Evolutionary conservation across 2,329 filamentous ascomycete genomes (phyloP), one percentile per base, ranked within the genome.

Genomic region (Periconia sp.): DNA sequence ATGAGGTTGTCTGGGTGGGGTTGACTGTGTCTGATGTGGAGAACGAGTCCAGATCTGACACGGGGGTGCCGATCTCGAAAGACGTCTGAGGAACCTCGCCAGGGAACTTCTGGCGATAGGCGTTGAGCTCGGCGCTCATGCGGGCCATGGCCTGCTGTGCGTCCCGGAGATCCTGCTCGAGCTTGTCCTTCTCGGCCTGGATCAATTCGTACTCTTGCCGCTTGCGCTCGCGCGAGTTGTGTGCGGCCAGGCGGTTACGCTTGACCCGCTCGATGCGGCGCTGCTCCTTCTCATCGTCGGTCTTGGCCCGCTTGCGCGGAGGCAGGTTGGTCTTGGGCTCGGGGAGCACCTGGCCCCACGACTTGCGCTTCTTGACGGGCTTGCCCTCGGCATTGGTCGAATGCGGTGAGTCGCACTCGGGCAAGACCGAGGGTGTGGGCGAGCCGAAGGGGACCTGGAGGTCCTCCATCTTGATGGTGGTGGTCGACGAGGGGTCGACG

Each of bases 221-320:
- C 80, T 96, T 96, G 47, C 92, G 88, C 73, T 99, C 94, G 36
- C 94, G 82, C 4, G 94, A 99, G 46, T 95, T 96, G 78, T 97
- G 94, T 28, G 94, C 94, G 32, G 94, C 94, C 46, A 92, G 89
- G 55, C 94, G 89, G 69, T 99, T 99, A 31, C 94, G 87, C 60
- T 97, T 89, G 54, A 99, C 94, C 50, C 94, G 89, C 78, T 99
- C 94, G 41, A 97, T 95, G 50, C 94, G 88, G 31, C 94, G 88
- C 73, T 99, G 94, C 74, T 97, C 94, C 76, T 99, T 99, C 74
- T 99, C 94, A 65, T 96, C 94, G 63, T 95, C 92, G 3, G 94
- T 99, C 82, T 97, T 99, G 60, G 94, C 94, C 50, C 94, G 90
- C 83, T 99, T 99, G 56, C 92, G 86, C 26, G 92, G 92, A 48